These are phyloP conservation scores for Trichoderma sp. DNA, from an alignment of 2,329 filamentous ascomycete genomes.

Conservation along the genomic window DNA sequence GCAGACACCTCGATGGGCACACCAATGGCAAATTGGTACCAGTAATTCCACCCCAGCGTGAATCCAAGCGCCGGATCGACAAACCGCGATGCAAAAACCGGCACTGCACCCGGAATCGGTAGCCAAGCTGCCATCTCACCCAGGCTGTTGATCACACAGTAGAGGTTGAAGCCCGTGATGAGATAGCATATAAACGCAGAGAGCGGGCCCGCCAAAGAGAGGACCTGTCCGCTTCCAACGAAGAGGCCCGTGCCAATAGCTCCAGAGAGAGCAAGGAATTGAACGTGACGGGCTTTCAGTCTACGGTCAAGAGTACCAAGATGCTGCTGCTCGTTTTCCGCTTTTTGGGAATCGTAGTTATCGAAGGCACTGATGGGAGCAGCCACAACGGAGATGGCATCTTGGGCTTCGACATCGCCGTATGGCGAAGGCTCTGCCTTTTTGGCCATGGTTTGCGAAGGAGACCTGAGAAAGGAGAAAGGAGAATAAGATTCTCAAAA, in stretches of 20 bases:
- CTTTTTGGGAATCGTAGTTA: conserved; percentile 4
- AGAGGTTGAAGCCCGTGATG: conserved; percentile 46
- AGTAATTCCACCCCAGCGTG: conserved; percentile 51
- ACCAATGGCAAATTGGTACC: conserved; percentile 48
- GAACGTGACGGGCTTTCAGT: conserved; percentile 41
- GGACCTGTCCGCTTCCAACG: conserved; percentile 42
- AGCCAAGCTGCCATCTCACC: conserved; percentile 61
- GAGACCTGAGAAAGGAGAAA: neutral
- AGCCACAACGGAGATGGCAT: conserved; percentile 9
- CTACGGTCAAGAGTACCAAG: conserved; percentile 36
- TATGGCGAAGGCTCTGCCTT: neutral
- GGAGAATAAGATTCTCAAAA: neutral
- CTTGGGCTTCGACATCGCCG: conserved; percentile 11
- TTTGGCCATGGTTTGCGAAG: neutral
- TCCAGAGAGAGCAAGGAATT: conserved; percentile 42
- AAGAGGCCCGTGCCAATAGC: conserved; percentile 45
- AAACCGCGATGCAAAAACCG: conserved; percentile 47
- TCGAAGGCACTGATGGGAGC: neutral
- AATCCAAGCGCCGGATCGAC: conserved; percentile 46
- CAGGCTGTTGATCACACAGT: conserved; percentile 47
- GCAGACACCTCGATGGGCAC: conserved; percentile 48
- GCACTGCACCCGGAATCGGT: conserved; percentile 53
- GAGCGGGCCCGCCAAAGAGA: conserved; percentile 42
- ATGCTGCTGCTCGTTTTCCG: conserved; percentile 27
- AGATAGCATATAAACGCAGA: conserved; percentile 42